Evolutionary conservation across 176 grass and related monocot genomes (phyloP), one percentile per base, ranked within the genome.

Genomic region (Rhynchospora tenuis): DNA sequence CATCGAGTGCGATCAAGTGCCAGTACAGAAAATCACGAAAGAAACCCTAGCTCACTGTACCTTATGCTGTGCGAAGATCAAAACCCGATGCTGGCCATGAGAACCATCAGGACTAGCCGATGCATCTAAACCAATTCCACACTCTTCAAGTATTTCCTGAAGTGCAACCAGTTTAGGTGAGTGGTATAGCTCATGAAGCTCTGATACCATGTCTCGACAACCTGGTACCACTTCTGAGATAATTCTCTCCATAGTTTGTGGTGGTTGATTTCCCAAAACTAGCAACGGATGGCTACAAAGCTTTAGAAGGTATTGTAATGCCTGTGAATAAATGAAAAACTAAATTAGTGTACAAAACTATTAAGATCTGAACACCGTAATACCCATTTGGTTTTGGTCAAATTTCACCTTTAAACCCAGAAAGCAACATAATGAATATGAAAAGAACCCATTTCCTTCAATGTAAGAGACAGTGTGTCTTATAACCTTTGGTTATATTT

Each of bases 21-120:
- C 15, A 51, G 5, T 17, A 31, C 13, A 29, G 3, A 77, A 31
- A 56, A 56, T 56, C 14, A 55, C 55, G 47, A 75, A 56, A 70
- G 33, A 70, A 76, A 46, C 47, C 13, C 14, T 33, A 56, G 15
- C 73, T 77, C 13, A 48, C 19, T 0, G 69, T 90, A 99, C 96
- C 96, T 99, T 99, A 81, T 95, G 96, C 45, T 99, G 96, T 86
- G 96, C 93, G 76, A 99, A 99, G 85, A 99, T 99, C 79, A 99
- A 76, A 86, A 99, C 96, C 87, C 96, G 87, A 71, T 95, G 96
- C 55, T 99, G 93, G 47, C 96, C 92, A 19, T 83, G 10, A 0
- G 91, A 86, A 68, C 91, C 89, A 84, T 91, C 96, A 81, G 89
- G 90, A 89, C 89, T 93, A 77, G 80, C 42, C 4, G 93, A 95